Evolutionary conservation across 805 yeast genomes (phyloP), one percentile per base, ranked within the genome.

Genomic region (Vanderwaltozyma yarrowii): DNA sequence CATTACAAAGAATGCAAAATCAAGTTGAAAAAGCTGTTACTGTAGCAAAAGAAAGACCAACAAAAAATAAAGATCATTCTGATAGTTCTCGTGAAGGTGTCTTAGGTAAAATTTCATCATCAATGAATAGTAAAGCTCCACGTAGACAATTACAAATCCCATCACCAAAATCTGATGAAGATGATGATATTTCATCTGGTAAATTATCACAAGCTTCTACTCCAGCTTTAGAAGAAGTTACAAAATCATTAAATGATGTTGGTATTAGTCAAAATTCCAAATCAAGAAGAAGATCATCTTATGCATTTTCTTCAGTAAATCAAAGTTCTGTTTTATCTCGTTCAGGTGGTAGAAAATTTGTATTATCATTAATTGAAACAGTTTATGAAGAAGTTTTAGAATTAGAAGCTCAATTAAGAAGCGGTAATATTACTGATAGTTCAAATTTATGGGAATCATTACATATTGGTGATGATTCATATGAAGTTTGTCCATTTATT

Each of bases 1-100:
- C 95, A 1, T 70, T 88, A 52, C 95, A 85, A 67, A 79, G 96
- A 69, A 85, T 92, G 95, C 96, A 89, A 65, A 95, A 87, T 59
- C 97, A 89, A 66, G 95, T 89, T 37, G 94, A 87, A 55, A 85
- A 83, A 53, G 97, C 97, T 13, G 96, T 89, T 14, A 83, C 89
- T 38, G 89, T 85, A 29, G 98, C 96, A 18, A 84, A 85, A 57
- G 95, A 86, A 52, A 76, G 86, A 65, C 81, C 85, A 38, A 78
- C 72, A 45, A 76, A 75, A 49, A 75, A 76, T 23, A 68, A 71
- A 32, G 66, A 67, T 35, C 44, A 52, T 27, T 46, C 47, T n/a
- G 71, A 71, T 21, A 38, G 44, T 17, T 51, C 54, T 21, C 73
- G 73, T 52, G 95, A 80, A 53, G 96, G 95, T 51, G 92, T 95